These are phyloP conservation scores for Alternaria sp. DNA, from an alignment of 2,329 filamentous ascomycete genomes.

Conservation along the genomic window DNA sequence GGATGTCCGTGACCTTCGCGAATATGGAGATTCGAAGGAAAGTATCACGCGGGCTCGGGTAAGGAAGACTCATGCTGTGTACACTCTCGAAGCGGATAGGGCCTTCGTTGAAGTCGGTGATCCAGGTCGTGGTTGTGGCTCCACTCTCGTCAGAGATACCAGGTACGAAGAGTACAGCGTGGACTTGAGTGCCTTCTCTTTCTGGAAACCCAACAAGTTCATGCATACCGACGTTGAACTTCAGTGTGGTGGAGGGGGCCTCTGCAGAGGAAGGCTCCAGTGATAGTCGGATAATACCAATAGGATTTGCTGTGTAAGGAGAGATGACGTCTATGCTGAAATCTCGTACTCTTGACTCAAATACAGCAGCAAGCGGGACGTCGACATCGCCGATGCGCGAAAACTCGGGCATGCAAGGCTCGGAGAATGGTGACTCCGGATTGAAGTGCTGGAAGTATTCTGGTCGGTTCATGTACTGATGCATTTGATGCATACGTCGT, in stretches of 20 bases:
- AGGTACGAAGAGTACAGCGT: constrained; percentile 95
- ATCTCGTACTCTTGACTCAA: constrained; percentile 93
- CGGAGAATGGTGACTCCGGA: constrained; percentile 90
- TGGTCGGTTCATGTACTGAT: constrained; percentile 94
- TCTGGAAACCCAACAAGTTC: constrained; percentile 94
- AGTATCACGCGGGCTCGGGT: constrained; percentile 77
- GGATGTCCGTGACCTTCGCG: constrained; percentile 88
- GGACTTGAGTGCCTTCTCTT: constrained; percentile 92
- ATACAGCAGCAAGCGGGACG: constrained; percentile 90
- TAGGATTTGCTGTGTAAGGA: constrained; percentile 87
- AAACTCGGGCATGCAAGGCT: constrained; percentile 89
- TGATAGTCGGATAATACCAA: constrained; percentile 89
- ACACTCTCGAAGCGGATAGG: constrained; percentile 95
- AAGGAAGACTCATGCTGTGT: constrained; percentile 93
- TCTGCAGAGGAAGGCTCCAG: constrained; percentile 93
- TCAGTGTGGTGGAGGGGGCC: constrained; percentile 88
- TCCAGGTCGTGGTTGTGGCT: constrained; percentile 94
- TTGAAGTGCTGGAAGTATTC: constrained; percentile 94
- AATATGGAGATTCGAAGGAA: constrained; percentile 89
- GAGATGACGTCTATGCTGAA: constrained; percentile 90
- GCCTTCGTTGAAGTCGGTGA: constrained; percentile 90
- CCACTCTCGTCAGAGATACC: constrained; percentile 84
- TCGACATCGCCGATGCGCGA: constrained; percentile 92
- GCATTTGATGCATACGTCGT: constrained; percentile 92
- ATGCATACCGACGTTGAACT: constrained; percentile 99